phyloP scores from a whole-genome alignment of 768 basidiomycete species.

The Boletus eberwhitei region DNA sequence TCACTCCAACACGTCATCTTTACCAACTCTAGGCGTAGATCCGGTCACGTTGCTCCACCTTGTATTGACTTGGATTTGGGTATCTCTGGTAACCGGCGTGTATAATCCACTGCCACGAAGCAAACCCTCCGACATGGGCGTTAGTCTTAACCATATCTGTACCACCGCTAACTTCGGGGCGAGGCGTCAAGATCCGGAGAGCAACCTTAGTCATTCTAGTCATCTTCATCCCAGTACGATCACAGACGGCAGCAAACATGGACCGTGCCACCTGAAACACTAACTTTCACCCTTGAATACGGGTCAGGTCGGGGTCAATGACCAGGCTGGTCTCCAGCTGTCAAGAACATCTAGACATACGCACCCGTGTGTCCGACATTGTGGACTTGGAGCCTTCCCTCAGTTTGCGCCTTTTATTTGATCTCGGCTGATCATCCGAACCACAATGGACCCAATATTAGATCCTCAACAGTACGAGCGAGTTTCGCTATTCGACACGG shows the following conservation, averaged over 20 bases:
- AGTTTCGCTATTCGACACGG: neutral
- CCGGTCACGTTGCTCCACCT: neutral
- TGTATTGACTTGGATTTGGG: neutral
- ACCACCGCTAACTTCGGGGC: neutral
- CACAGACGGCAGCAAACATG: neutral
- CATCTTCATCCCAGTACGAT: neutral
- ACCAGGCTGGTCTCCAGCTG: neutral
- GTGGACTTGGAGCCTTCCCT: no score
- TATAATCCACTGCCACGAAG: neutral
- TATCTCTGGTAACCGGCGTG: neutral
- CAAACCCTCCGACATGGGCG: neutral
- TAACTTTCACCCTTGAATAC: neutral
- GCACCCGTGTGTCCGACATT: neutral
- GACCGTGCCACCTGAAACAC: neutral
- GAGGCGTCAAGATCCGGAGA: slow-evolving; percentile 3
- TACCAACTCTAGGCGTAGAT: neutral
- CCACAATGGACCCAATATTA: no score
- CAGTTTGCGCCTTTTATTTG: neutral
- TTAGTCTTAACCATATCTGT: neutral
- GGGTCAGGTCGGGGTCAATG: neutral
- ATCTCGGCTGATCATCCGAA: neutral
- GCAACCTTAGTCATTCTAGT: neutral
- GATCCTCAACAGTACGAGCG: no score
- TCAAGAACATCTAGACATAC: neutral
- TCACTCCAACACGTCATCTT: neutral